Conservation (phyloP, 2,329 filamentous ascomycete species). For the Diplodia intermedia region DNA sequence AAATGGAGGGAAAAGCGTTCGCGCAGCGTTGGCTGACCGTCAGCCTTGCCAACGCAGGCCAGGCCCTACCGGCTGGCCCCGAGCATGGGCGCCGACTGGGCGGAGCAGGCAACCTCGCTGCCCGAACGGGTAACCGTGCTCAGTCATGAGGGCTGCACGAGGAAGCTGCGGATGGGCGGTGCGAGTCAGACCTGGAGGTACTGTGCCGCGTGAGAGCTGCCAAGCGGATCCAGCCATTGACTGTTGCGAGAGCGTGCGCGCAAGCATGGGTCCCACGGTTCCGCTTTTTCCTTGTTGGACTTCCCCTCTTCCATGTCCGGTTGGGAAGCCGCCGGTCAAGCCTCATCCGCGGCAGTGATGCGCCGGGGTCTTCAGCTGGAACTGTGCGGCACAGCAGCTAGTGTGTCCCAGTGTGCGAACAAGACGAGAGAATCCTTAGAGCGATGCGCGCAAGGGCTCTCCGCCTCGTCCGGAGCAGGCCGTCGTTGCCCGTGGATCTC, state of each 20-base stretch:
- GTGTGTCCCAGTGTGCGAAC: background rate
- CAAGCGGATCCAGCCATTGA: constrained; percentile 3
- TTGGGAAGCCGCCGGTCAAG: constrained; percentile 9
- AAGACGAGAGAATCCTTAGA: background rate
- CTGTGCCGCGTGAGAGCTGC: constrained; percentile 7
- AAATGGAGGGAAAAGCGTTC: background rate
- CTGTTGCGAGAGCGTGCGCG: constrained; percentile 10
- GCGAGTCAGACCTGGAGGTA: constrained; percentile 3
- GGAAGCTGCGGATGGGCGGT: background rate
- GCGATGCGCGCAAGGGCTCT: background rate
- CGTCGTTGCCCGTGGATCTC: background rate
- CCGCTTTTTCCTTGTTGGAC: constrained; percentile 20
- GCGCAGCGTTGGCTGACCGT: background rate
- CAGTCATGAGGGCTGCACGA: constrained; percentile 14
- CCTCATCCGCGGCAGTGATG: background rate
- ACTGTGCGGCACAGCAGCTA: background rate
- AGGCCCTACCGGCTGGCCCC: constrained; percentile 9
- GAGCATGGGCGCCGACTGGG: background rate
- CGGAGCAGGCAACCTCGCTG: constrained; percentile 13
- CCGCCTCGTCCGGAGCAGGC: background rate
- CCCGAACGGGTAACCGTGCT: constrained; percentile 26
- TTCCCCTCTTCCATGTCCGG: constrained; percentile 13
- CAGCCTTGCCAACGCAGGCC: constrained; percentile 9
- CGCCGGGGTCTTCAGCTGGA: constrained; percentile 15
- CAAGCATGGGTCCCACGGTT: constrained; percentile 14